A percentile compares a stretch with the other conserved stretches of the same genome.
phyloP scores from a whole-genome alignment of 2,329 filamentous ascomycete species.

The Talaromyces marneffei region DNA sequence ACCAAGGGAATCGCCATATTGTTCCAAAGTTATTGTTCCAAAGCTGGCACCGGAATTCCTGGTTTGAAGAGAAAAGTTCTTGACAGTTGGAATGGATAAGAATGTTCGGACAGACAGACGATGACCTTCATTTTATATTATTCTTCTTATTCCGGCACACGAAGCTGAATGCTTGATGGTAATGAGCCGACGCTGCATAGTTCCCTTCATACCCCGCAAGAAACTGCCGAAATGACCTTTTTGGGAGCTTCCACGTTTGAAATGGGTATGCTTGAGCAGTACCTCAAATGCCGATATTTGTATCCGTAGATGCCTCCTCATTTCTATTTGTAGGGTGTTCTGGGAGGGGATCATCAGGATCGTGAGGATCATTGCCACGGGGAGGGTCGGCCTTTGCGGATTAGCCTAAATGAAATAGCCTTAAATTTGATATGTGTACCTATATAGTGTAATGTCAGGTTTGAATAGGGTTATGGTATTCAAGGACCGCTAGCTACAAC shows the following conservation, averaged over 20 bases:
- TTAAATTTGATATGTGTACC: neutral
- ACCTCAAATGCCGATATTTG: conserved; percentile 6
- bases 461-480: neutral
- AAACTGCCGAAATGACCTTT: neutral
- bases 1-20: conserved; percentile 5
- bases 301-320: neutral
- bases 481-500: neutral
- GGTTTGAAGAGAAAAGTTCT: neutral
- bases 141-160: neutral
- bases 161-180: neutral
- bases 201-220: neutral
- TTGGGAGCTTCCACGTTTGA: neutral
- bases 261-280: neutral
- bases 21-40: neutral
- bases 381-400: neutral
- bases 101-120: neutral
- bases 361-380: neutral
- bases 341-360: neutral
- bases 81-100: neutral
- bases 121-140: neutral
- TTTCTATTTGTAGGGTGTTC: neutral
- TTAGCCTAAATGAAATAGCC: conserved; percentile 5
- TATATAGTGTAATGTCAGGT: neutral
- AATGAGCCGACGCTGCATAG: neutral
- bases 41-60: neutral